Conservation (phyloP, 306 rosid genomes). For the Cucumis melo region DNA sequence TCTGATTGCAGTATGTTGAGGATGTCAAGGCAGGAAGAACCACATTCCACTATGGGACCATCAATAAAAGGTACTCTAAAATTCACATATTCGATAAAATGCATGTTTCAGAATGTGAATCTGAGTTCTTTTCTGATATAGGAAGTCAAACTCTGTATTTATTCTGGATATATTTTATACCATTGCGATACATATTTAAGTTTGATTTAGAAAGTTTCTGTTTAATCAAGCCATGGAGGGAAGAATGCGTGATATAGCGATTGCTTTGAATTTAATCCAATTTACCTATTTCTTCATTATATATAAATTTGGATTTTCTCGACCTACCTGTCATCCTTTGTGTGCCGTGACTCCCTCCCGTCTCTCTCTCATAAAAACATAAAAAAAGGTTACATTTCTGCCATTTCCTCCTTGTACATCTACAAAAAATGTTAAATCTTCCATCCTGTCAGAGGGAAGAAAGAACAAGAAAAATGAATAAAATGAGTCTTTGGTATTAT, state of each 20-base stretch:
- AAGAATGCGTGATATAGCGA: background rate
- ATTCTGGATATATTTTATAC: background rate
- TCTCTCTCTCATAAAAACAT: background rate
- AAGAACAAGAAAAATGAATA: background rate
- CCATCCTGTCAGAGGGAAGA: background rate
- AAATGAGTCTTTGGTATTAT: background rate
- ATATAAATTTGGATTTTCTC: background rate
- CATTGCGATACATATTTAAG: background rate
- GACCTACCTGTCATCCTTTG: background rate
- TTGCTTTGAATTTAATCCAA: background rate
- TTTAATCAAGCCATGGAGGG: background rate
- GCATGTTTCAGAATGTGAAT: background rate
- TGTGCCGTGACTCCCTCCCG: background rate
- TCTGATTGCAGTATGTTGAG: conserved; percentile 54
- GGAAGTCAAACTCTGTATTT: background rate
- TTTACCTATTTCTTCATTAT: background rate
- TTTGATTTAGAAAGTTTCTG: background rate
- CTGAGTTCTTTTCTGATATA: background rate
- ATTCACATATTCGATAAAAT: background rate
- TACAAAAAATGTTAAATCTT: background rate
- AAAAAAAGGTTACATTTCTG: background rate
- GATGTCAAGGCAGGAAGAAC: conserved; percentile 62
- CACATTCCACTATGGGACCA: conserved; percentile 80
- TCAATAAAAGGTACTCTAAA: conserved; percentile 53
- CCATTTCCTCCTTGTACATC: background rate